Evolutionary conservation across 495 filamentous ascomycete genomes (phyloP), one percentile per base, ranked within the genome.

Genomic region (Diplogelasinospora grovesii): DNA sequence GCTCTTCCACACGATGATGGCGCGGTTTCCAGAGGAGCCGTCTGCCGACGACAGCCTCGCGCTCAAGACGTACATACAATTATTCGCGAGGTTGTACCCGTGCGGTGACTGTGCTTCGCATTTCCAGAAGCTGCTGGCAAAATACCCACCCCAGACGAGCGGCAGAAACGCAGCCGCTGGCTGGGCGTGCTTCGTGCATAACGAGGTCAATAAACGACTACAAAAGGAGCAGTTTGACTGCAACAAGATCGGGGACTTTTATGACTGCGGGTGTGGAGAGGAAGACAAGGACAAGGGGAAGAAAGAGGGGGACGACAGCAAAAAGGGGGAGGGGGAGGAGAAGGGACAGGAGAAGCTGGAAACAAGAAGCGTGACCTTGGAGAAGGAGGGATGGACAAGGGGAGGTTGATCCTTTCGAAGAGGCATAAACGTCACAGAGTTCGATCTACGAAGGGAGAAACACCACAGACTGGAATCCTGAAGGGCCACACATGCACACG

Each of bases 121-220:
- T 61, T 97, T 97, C 68, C 86, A 85, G 44, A 70, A 81, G 45
- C 73, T 97, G 43, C 64, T 98, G 7, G 68, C 67, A 23, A 79
- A 86, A 43, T 97, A 79, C 52, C 92, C 92, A n/a, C 92, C 92
- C 3, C 92, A 98, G 53, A 86, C 89, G 22, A 80, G 82, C 16
- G 85, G 82, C 6, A 78, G 92, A 39, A 85, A 82, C 47, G 76
- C 80, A 0, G 92, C 92, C 1, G 84, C 86, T 0, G 86, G 80
- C 4, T 97, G 92, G 92, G 90, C 82, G 1, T 98, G 92, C 55
- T 85, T 85, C 51, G 83, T 96, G 25, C 92, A 98, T 53, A 98
- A 98, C 50, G 76, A 87, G 53, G 89, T 98, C 41, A 98, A 98
- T 63, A 77, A 83, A 58, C 78, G 87, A 53, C 68, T 97, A 40